Base-by-base conservation (phyloP, 176 grass and related monocot species). In the Eleusine coracana region DNA sequence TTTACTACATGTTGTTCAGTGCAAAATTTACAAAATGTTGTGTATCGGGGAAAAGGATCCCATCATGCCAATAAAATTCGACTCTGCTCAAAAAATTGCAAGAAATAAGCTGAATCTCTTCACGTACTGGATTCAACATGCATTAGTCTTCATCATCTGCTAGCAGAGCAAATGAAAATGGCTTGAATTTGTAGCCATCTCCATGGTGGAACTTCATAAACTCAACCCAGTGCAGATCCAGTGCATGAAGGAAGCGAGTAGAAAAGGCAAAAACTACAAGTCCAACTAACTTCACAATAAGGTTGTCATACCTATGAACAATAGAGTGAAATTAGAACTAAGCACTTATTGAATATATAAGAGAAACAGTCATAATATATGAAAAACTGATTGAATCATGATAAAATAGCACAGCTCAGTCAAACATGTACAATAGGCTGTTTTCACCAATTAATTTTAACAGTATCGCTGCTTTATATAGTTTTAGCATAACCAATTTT, bases 191-290 rank as follows among this genome's bases (percentile, higher is more conserved):
- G 80, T 96, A 99, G 70, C 97, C 97, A 87, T 99, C 97, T 70
- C 97, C 97, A 18, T 99, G 93, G 68, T 90, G 96, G 81, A 99
- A 99, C 85, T 99, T 99, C 97, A 99, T 99, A 68, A 99, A 99
- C 83, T 99, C 97, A 76, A 99, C 97, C 97, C 97, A 99, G 78
- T 99, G 97, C 71, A 99, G 91, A 90, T 93, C 93, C 74, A 99
- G 80, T 52, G 97, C 89, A 70, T 99, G 97, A 61, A 99, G 97
- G 74, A 99, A 99, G 27, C 93, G 87, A n/a, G 97, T 99, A 72
- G 93, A 93, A 90, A 99, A 99, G 34, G 82, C 84, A 84, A 99
- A 99, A 84, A 99, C 86, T 71, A 83, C 21, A 60, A 99, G 71
- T 17, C 97, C 97, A 64, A 59, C 83, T 70, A 77, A 58, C 70